Evolutionary conservation across 2,329 filamentous ascomycete genomes (phyloP), one percentile per base, ranked within the genome.

Genomic region (Pseudogymnoascus sp.): DNA sequence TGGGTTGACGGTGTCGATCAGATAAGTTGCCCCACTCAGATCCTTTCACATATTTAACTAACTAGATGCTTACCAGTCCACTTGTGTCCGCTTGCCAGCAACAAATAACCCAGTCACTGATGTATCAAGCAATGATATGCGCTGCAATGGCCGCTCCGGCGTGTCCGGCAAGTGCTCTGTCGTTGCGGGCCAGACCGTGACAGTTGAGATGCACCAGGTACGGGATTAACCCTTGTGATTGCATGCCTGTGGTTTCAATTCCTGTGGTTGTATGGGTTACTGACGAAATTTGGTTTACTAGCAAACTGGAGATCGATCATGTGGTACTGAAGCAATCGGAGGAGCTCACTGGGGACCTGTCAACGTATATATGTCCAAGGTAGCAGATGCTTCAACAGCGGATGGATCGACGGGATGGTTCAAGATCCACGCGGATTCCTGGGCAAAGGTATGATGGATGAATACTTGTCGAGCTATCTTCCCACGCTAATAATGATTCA

Each of bases 141-240:
- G 77, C 65, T 84, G 81, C 69, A 81, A 81, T 64, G 71, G 75
- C 5, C 69, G 69, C 3, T 65, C 63, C 12, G 69, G 71, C 12
- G 72, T 75, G 3, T 62, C 71, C 1, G 72, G 71, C 12, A 78
- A 79, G 65, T 82, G 79, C 67, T 67, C 73, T 18, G 78, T 81
- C 30, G 70, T 71, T 30, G 78, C 79, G 9, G 58, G 58, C 6
- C 37, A 36, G 25, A 60, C 58, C 25, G 58, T 84, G 12, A 82
- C 81, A 0, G 74, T 83, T 6, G 82, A 84, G 71, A 84, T 85
- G 79, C 81, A 85, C 72, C 77, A 79, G 68, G 47, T 54, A 54
- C 2, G 47, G 3, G 12, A 4, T 33, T 2, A 30, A 7, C 30
- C 16, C n/a, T 11, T 47, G 14, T 9, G 20, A n/a, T n/a, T 1